Evolutionary conservation across 225 moss, liverwort and hornwort genomes (phyloP).

Genomic region (Antitrichia curtipendula): DNA sequence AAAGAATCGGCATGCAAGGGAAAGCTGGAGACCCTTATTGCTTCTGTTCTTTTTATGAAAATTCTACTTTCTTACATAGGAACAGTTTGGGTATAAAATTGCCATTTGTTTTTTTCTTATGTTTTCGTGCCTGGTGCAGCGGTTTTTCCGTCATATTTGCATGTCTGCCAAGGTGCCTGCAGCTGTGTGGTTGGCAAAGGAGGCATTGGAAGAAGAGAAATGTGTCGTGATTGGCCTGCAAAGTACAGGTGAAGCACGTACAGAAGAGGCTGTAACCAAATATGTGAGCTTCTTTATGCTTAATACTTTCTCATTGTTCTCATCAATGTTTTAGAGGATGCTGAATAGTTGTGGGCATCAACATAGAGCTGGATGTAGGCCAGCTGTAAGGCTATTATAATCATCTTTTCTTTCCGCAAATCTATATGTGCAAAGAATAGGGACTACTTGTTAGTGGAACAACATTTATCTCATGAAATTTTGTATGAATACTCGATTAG

Average conservation of each 20-base stretch:
- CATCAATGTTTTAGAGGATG: neutral
- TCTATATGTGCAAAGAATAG: neutral
- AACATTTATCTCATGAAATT: neutral
- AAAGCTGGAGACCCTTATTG: neutral
- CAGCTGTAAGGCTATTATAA: neutral
- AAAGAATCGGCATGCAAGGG: neutral
- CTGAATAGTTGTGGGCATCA: neutral
- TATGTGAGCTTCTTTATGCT: conserved; percentile 45
- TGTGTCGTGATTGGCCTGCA: conserved; percentile 99
- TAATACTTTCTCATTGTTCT: neutral
- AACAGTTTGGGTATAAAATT: neutral
- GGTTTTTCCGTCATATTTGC: conserved; percentile 96
- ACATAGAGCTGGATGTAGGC: neutral
- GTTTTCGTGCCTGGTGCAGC: conserved; percentile 25
- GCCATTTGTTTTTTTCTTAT: neutral
- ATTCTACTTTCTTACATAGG: neutral
- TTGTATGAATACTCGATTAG: neutral
- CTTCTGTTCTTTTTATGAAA: neutral
- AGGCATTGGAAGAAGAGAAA: conserved; percentile 73
- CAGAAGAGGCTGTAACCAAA: conserved; percentile 95
- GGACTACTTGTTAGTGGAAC: neutral
- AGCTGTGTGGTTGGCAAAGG: conserved; percentile 77
- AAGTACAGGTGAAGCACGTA: conserved; percentile 98
- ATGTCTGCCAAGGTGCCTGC: conserved; percentile 99
- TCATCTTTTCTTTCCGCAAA: neutral